Conservation (phyloP, 208 protist species). For the Tritrichomonas musculus region DNA sequence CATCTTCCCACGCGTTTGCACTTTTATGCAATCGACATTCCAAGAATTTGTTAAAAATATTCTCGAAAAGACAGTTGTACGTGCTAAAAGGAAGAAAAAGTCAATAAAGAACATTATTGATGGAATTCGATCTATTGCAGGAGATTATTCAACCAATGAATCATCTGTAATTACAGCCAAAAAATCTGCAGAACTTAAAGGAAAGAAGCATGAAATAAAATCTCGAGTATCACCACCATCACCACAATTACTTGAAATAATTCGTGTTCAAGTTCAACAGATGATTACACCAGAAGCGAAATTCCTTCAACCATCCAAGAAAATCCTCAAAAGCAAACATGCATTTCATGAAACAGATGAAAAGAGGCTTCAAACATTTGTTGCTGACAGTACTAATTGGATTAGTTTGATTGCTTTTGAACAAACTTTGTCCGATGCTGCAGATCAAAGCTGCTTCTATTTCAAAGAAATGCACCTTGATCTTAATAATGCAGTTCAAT, state of each 20-base stretch:
- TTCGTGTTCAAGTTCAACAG: not conserved
- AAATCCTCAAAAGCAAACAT: not conserved
- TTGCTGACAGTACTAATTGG: not conserved
- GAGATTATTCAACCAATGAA: not conserved
- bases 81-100: not conserved
- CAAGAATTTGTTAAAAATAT: constrained; percentile 5
- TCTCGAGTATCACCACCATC: not conserved
- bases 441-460: not conserved
- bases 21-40: not conserved
- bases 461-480: constrained; percentile 24
- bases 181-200: not conserved
- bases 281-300: not conserved
- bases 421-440: not conserved
- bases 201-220: not conserved
- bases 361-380: not conserved
- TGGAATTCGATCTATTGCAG: not conserved
- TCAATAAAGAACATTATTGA: not conserved
- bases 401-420: not conserved
- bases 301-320: not conserved
- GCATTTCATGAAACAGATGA: not conserved
- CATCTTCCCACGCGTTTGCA: not conserved
- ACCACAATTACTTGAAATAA: not conserved
- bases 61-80: not conserved
- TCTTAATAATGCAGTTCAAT: not conserved
- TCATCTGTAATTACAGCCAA: not conserved